Base-by-base conservation (phyloP, 78 protist genomes). In the Cyanophora paradoxa region DNA sequence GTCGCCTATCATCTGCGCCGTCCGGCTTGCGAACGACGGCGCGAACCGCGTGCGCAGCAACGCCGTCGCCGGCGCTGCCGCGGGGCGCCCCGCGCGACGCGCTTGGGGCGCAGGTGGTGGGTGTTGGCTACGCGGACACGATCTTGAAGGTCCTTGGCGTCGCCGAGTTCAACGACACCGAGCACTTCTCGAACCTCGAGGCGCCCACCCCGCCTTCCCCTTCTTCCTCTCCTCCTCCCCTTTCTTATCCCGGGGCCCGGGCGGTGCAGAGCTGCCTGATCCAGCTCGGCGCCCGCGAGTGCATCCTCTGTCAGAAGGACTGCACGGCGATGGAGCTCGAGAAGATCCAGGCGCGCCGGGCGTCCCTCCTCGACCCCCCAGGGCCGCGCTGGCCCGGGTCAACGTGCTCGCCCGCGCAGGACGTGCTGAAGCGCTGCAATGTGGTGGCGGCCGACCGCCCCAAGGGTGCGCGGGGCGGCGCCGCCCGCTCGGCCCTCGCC, bases 221-320 rank as follows among this genome's bases (percentile, higher is more conserved):
- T 19, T 19, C 28, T 16, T 48, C 56, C 13, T 48, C 56, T 13
- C 56, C 16, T 48, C 56, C 56, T 48, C 10, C 17, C 3, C 52
- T 67, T 3, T 10, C 26, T 67, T 68, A 4, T 41, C 20, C 3
- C 41, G 17, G 24, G 67, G 34, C 42, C 36, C 61, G 4, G 56
- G 50, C n/a, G n/a, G n/a, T n/a, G n/a, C n/a, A 13, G 56, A 1
- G 70, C 58, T 61, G 64, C 7, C 50, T 63, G 10, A 20, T 42
- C 22, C 88, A 81, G 28, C 1, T 78, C 1, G 76, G 89, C 28
- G 81, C 90, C 26, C 77, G 78, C 28, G 90, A 86, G 66, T 68
- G 76, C 70, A 28, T 83, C n/a, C 20, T 77, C 14, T 19, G 26
- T 16, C n/a, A n/a, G n/a, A n/a, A 75, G 14, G 56, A 39, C 63